A percentile compares a stretch with the other conserved stretches of the same genome.
Conservation (phyloP, 2,329 filamentous ascomycete genomes). For the Fusarium sp. region DNA sequence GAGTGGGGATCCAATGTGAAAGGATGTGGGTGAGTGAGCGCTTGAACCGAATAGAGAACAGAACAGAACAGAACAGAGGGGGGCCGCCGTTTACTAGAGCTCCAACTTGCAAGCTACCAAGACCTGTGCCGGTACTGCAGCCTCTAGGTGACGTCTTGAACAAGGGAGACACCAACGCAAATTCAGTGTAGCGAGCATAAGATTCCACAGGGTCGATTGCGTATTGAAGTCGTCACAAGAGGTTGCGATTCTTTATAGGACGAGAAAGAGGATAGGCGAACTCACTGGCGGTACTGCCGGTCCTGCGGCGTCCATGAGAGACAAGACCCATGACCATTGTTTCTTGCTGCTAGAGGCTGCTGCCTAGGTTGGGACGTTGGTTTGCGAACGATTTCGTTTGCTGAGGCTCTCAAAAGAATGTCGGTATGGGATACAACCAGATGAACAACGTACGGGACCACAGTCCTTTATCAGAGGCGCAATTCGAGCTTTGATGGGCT, state of each 20-base stretch:
- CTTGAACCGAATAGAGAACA: conserved; percentile 26
- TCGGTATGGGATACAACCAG: not conserved
- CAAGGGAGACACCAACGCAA: conserved; percentile 1
- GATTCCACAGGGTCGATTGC: conserved; percentile 3
- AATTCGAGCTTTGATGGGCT: conserved; percentile 25
- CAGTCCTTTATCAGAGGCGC: not conserved
- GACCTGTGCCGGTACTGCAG: not conserved
- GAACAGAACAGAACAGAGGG: not conserved
- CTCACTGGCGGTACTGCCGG: conserved; percentile 43
- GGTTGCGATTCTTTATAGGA: not conserved
- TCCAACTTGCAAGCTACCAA: conserved; percentile 10
- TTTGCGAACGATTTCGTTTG: not conserved
- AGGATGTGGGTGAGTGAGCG: conserved; percentile 35
- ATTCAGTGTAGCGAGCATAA: not conserved
- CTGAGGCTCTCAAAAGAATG: not conserved
- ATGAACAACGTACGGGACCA: not conserved
- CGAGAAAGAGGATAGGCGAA: conserved; percentile 21
- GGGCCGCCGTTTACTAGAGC: conserved; percentile 26
- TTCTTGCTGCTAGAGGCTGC: conserved; percentile 5
- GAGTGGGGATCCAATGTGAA: conserved; percentile 30
- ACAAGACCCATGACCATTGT: conserved; percentile 48
- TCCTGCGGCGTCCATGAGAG: conserved; percentile 45
- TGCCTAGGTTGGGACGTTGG: conserved; percentile 12
- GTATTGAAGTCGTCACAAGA: not conserved
- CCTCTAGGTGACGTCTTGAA: conserved; percentile 12